Conservation (phyloP, 1,139 yeast species). For the Nakaseomyces bracarensis region DNA sequence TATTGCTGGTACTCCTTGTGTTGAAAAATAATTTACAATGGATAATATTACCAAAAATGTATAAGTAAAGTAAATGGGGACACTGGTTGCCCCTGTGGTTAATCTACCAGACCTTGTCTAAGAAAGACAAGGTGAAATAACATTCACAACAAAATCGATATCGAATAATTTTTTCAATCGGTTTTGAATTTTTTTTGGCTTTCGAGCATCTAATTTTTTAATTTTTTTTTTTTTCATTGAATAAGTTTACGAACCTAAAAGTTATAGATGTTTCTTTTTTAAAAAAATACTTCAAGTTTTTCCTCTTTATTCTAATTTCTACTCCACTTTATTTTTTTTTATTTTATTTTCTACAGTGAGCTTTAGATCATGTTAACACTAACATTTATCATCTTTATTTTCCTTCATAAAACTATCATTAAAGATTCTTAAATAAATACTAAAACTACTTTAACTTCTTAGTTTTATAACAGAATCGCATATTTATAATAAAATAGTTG, state of each 20-base stretch:
- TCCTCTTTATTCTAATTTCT: background rate
- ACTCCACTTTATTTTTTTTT: background rate
- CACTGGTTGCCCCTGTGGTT: conserved; percentile 1
- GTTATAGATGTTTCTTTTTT: conserved; percentile 1
- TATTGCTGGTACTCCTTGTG: too few species aligned
- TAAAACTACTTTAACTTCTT: too few species aligned
- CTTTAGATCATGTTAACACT: conserved; percentile 2
- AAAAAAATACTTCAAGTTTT: background rate
- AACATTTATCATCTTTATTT: background rate
- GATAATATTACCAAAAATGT: background rate
- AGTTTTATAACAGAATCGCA: too few species aligned
- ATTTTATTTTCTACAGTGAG: background rate
- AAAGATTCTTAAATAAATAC: too few species aligned
- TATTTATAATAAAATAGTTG: too few species aligned
- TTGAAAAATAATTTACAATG: background rate
- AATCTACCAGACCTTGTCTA: too few species aligned
- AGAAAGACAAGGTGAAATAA: conserved; percentile 2
- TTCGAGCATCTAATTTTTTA: background rate
- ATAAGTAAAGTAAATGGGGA: background rate
- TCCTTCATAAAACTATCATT: too few species aligned
- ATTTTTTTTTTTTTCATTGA: background rate
- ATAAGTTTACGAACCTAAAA: background rate
- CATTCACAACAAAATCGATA: background rate
- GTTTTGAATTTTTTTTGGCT: background rate
- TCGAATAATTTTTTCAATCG: background rate